phyloP scores from a whole-genome alignment of 345 rosid genomes.

The Angophora floribunda region DNA sequence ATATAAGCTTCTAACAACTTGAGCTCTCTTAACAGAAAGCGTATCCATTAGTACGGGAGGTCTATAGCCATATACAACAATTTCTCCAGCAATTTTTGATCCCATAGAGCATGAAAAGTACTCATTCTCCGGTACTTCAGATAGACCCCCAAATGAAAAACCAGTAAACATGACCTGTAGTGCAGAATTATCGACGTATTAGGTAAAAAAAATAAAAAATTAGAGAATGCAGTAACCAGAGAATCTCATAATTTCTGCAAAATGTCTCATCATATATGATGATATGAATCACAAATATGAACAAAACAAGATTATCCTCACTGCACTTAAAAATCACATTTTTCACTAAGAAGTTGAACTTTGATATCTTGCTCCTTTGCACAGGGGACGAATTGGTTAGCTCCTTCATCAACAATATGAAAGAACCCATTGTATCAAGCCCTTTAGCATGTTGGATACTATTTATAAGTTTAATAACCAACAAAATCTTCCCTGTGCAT shows the following conservation, averaged over 20 bases:
- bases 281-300: neutral
- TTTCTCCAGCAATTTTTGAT: conserved; percentile 78
- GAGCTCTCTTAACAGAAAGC: conserved; percentile 93
- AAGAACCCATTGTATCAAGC: conserved; percentile 6
- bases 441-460: neutral
- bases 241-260: neutral
- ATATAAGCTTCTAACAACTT: conserved; percentile 66
- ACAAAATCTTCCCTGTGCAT: conserved; percentile 66
- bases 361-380: no score
- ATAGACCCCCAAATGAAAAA: conserved; percentile 80
- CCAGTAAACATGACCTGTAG: conserved; percentile 72
- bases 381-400: no score
- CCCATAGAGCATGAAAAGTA: conserved; percentile 78
- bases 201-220: neutral
- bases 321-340: no score
- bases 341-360: no score
- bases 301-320: neutral
- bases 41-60: conserved; percentile 82
- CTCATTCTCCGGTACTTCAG: conserved; percentile 69
- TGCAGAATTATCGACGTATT: neutral
- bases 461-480: conserved; percentile 2
- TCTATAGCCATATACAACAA: conserved; percentile 78
- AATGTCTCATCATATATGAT: neutral
- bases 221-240: neutral
- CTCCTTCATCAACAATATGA: conserved; percentile 97